Base-by-base conservation (phyloP, 768 basidiomycete genomes). In the Saitozyma podzolica region DNA sequence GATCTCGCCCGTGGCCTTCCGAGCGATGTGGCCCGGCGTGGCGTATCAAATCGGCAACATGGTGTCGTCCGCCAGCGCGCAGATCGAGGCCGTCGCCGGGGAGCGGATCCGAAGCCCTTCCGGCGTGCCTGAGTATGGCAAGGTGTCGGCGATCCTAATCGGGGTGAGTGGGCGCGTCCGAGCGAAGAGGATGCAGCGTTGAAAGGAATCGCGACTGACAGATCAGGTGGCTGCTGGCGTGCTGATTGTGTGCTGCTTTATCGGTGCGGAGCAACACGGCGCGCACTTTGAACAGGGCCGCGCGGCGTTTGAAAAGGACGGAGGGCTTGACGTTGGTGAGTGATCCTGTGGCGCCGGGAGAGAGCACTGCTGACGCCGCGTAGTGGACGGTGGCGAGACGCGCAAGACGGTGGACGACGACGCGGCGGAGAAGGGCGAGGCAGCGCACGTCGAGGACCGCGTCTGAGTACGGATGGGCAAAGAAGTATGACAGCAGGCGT, bases 11-110 rank as follows among this genome's bases (percentile, higher is more conserved):
- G 87, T 89, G 6, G 90, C 89, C 0, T 92, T 92, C 83, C 83
- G 91, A 53, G 89, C 90, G 2, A 89, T 88, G 2, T 92, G 89
- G 82, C 88, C 89, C 29, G 91, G 91, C 61, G 85, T 90, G 0
- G 59, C 54, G 87, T 89, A 8, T 89, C 91, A 92, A 69, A 67
- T 93, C 17, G 91, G 91, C 43, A 93, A 72, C 53, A 68, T 72
- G 70, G 82, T 89, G 17, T 87, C 87, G 0, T 83, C 86, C 0
- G 87, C 89, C 9, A 86, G 87, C 0, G 85, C 88, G 0, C 88
- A 90, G 72, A 89, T 91, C 58, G 89, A 91, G 84, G 84, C 88
- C 0, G 78, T 56, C 83, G 88, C 84, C 40, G 90, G 88, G 19
- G 82, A 83, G 40, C 78, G 86, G 61, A 76, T 88, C 13, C 84